Percentiles rank a stretch among this genome's conserved stretches.
Conservation (phyloP, 2,329 filamentous ascomycete genomes). For the Mycocentrospora acerina region DNA sequence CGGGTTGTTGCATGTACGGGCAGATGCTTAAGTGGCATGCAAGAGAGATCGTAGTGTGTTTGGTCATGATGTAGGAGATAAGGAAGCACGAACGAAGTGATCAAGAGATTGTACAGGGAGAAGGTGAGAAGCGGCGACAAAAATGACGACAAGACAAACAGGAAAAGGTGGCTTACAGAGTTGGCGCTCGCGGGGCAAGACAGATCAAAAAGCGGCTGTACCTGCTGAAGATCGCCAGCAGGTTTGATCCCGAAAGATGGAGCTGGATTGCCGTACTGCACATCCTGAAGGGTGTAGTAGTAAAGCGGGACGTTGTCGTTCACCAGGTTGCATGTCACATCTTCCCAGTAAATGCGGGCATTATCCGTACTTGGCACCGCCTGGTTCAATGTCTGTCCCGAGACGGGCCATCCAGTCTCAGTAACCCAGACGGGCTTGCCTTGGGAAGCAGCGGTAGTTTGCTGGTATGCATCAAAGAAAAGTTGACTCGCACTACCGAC, state of each 20-base stretch:
- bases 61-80: conserved; percentile 12
- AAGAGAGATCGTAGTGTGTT: conserved; percentile 12
- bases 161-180: conserved; percentile 28
- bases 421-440: conserved; percentile 80
- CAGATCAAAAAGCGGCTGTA: conserved; percentile 38
- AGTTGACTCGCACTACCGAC: conserved; percentile 65
- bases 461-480: conserved; percentile 67
- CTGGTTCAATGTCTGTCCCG: conserved; percentile 61
- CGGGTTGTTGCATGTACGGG: conserved; percentile 13
- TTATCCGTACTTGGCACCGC: conserved; percentile 67
- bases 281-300: conserved; percentile 77
- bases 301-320: conserved; percentile 57
- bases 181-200: conserved; percentile 34
- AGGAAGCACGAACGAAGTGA: conserved; percentile 15
- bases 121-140: conserved; percentile 23
- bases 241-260: conserved; percentile 73
- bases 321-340: conserved; percentile 71
- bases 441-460: conserved; percentile 59
- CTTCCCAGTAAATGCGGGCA: conserved; percentile 77
- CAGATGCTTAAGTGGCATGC: conserved; percentile 4
- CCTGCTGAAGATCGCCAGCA: conserved; percentile 31
- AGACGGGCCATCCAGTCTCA: conserved; percentile 85
- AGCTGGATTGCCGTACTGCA: conserved; percentile 58
- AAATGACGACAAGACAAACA: conserved; percentile 14
- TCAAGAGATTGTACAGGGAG: conserved; percentile 20